Conservation (phyloP, 352 stramenopile species). For the Pythium dissimile region DNA sequence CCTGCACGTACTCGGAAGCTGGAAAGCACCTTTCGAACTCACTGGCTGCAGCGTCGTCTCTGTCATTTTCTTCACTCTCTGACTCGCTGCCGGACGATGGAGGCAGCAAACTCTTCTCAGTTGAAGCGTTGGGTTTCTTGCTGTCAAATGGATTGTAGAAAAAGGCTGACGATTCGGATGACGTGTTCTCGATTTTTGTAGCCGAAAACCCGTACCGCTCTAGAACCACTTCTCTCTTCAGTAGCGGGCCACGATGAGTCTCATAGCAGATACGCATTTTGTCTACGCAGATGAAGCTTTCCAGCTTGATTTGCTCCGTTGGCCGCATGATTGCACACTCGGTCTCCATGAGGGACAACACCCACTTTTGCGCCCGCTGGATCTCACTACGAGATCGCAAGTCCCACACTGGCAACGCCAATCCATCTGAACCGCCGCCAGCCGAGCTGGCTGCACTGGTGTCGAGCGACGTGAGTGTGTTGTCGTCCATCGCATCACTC, state of each 20-base stretch:
- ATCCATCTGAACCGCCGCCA: background rate
- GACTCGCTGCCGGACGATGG: background rate
- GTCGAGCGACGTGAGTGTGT: no score
- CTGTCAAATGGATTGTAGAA: constrained; percentile 40
- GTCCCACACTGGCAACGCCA: constrained; percentile 42
- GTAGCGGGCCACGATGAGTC: constrained; percentile 28
- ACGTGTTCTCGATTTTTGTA: constrained; percentile 2
- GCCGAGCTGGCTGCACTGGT: background rate
- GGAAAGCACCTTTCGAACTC: constrained; percentile 46
- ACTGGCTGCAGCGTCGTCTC: constrained; percentile 12
- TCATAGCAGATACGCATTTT: constrained; percentile 30
- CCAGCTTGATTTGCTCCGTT: constrained; percentile 49
- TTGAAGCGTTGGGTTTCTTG: constrained; percentile 6
- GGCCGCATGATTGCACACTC: constrained; percentile 51
- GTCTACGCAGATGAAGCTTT: constrained; percentile 58
- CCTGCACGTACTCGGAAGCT: constrained; percentile 47
- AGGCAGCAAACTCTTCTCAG: background rate
- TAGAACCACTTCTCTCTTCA: constrained; percentile 33
- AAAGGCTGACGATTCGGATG: constrained; percentile 12
- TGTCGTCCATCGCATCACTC: background rate
- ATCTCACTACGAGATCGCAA: constrained; percentile 56
- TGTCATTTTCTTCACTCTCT: constrained; percentile 6
- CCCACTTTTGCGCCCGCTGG: constrained; percentile 42
- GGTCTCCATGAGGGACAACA: constrained; percentile 49
- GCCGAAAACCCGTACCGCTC: constrained; percentile 27